phyloP scores from a whole-genome alignment of 1,284 basidiomycete genomes.

The Volvariella surrecta region DNA sequence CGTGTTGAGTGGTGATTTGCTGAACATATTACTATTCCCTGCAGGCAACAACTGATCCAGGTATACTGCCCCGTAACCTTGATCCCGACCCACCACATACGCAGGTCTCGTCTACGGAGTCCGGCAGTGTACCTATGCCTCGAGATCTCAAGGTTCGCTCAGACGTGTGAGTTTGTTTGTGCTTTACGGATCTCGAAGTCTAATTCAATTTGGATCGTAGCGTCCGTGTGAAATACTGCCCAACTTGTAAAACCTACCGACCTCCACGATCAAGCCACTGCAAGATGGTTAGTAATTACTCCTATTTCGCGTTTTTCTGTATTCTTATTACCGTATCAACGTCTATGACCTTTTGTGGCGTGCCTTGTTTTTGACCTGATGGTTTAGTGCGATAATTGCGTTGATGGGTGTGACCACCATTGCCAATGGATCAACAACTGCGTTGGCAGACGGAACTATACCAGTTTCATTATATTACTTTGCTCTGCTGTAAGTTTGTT shows the following conservation, averaged over 20 bases:
- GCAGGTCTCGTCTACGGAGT: constrained; percentile 51
- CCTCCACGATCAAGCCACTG: constrained; percentile 91
- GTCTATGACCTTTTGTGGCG: constrained; percentile 5
- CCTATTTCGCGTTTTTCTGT: no score
- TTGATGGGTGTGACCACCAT: constrained; percentile 86
- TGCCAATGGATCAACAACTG: constrained; percentile 96
- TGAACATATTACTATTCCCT: constrained; percentile 12
- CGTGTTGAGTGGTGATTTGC: not conserved
- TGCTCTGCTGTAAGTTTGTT: constrained; percentile 54
- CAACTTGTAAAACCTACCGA: constrained; percentile 84
- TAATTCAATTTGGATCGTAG: constrained; percentile 28
- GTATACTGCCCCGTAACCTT: constrained; percentile 79
- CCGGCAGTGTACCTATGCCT: constrained; percentile 58
- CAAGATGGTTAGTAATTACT: constrained; percentile 59
- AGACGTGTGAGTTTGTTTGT: constrained; percentile 54
- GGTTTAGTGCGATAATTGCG: constrained; percentile 84
- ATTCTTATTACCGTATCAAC: constrained; percentile 1
- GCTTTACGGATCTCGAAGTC: constrained; percentile 6
- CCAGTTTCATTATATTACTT: constrained; percentile 79
- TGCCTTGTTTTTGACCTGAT: constrained; percentile 3
- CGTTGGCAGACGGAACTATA: constrained; percentile 87
- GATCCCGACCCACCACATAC: constrained; percentile 77
- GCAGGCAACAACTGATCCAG: constrained; percentile 79
- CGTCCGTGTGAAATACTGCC: constrained; percentile 85
- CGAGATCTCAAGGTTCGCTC: constrained; percentile 74